Conservation (phyloP, 257 asterid species). For the Solanum medicagineum region DNA sequence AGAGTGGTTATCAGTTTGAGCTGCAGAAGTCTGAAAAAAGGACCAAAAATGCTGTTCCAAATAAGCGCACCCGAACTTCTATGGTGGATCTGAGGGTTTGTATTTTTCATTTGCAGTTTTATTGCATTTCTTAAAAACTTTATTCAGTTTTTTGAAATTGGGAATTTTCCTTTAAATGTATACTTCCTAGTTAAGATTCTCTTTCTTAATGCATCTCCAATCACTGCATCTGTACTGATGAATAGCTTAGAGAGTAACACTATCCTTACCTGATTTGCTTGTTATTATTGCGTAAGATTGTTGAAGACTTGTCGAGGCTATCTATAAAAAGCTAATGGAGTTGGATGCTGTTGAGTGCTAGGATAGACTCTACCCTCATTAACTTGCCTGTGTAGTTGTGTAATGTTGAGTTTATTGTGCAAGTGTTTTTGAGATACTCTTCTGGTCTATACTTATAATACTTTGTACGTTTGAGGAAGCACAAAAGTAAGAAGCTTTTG, state of each 20-base stretch:
- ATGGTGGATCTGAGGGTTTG: slow-evolving; percentile 67
- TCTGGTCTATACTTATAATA: neutral
- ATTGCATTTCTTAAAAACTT: neutral
- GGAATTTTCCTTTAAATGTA: neutral
- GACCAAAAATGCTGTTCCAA: slow-evolving; percentile 50
- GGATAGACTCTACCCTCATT: neutral
- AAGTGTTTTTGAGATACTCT: neutral
- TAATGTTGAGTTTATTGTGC: neutral
- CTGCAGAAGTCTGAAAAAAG: slow-evolving; percentile 64
- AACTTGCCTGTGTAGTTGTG: neutral
- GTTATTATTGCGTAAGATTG: neutral
- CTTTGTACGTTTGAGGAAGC: neutral
- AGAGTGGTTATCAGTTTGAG: slow-evolving; percentile 63
- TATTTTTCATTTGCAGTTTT: neutral
- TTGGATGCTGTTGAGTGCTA: neutral
- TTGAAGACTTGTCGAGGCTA: neutral
- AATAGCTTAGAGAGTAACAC: neutral
- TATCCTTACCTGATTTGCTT: neutral
- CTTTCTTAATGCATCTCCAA: neutral
- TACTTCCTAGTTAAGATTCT: neutral
- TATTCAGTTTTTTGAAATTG: neutral
- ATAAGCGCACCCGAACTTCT: slow-evolving; percentile 91
- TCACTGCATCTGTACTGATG: neutral
- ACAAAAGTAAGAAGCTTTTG: neutral
- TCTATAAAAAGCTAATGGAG: neutral